phyloP scores from a whole-genome alignment of 2,329 filamentous ascomycete species.

The Sclerotinia sclerotiorum region DNA sequence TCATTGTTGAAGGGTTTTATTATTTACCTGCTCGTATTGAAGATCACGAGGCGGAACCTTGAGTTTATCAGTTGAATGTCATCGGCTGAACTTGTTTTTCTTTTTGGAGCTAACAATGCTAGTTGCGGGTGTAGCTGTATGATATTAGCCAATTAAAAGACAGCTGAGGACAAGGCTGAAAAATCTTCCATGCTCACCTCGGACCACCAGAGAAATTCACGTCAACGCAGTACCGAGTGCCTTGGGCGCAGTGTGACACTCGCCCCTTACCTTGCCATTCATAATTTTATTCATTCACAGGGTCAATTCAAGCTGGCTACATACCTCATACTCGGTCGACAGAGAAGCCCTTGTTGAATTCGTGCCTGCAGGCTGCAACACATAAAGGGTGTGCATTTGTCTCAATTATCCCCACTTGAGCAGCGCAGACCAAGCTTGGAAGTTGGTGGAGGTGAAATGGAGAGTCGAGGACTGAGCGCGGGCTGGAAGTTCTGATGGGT shows the following conservation, averaged over 20 bases:
- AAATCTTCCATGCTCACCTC: not conserved
- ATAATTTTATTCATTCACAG: not conserved
- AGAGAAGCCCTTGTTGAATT: not conserved
- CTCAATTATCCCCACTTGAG: slow-evolving; percentile 18
- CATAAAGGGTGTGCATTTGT: slow-evolving; percentile 16
- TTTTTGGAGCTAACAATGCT: slow-evolving; percentile 8
- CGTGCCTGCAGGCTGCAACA: slow-evolving; percentile 18
- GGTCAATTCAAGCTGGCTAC: not conserved
- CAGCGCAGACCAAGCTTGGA: not conserved
- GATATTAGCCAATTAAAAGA: not conserved
- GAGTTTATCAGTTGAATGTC: slow-evolving; percentile 14
- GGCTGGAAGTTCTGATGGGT: not conserved
- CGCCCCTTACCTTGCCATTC: not conserved
- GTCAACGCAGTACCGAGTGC: not conserved
- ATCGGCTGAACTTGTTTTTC: slow-evolving; percentile 24
- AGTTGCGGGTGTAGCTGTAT: slow-evolving; percentile 11
- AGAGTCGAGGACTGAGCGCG: not conserved
- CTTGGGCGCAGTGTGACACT: not conserved
- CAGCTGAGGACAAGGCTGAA: slow-evolving; percentile 11
- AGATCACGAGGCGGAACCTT: slow-evolving; percentile 23
- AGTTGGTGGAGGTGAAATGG: not conserved
- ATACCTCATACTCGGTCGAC: not conserved
- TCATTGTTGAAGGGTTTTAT: slow-evolving; percentile 27
- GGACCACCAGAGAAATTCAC: not conserved
- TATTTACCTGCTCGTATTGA: not conserved